phyloP scores from a whole-genome alignment of 768 basidiomycete species.

The Hygrocybe coccinea region DNA sequence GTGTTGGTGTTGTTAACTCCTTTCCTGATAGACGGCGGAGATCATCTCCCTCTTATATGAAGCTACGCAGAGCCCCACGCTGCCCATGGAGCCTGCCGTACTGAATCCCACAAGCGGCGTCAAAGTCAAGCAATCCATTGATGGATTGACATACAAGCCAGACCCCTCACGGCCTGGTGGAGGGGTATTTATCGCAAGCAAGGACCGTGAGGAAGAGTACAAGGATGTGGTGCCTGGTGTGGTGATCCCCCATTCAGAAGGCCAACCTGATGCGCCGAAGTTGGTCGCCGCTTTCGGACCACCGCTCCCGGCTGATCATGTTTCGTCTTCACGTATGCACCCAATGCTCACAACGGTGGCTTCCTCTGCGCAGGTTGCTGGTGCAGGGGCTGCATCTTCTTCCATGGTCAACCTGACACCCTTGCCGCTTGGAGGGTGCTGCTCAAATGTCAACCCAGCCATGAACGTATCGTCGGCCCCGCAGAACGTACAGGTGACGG shows the following conservation, averaged over 20 bases:
- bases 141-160: constrained; percentile 64
- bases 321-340: background rate
- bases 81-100: constrained; percentile 52
- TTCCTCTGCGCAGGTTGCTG: background rate
- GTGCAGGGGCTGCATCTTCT: background rate
- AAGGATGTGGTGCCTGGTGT: constrained; percentile 53
- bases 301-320: background rate
- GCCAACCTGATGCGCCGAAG: constrained; percentile 37
- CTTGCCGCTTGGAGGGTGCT: constrained; percentile 31
- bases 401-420: constrained; percentile 54
- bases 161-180: constrained; percentile 81
- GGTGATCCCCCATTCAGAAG: constrained; percentile 47
- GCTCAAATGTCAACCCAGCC: constrained; percentile 68
- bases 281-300: background rate
- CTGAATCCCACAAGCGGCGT: constrained; percentile 79
- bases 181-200: constrained; percentile 73
- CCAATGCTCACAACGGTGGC: background rate
- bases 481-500: constrained; percentile 71
- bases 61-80: constrained; percentile 74
- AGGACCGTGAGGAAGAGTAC: constrained; percentile 41
- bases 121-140: constrained; percentile 47
- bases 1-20: background rate
- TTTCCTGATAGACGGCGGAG: constrained; percentile 66
- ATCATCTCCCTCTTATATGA: constrained; percentile 89
- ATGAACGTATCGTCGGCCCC: constrained; percentile 49